Conservation (phyloP, 2,329 filamentous ascomycete species). For the Claviceps purpurea region DNA sequence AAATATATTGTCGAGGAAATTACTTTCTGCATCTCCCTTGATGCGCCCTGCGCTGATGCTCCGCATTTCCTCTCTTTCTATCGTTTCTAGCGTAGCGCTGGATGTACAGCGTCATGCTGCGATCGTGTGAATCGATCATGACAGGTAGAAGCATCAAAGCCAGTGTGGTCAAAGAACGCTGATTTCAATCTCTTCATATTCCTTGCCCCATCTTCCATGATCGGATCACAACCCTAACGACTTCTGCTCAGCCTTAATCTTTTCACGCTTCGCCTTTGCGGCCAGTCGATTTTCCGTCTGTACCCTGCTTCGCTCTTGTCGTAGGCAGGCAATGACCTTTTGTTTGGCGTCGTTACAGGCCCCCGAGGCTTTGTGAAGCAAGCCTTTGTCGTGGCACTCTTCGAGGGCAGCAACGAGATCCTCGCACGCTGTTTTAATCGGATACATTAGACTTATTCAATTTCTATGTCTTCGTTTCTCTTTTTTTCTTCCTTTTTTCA, state of each 20-base stretch:
- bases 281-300: constrained; percentile 60
- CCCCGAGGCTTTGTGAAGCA: constrained; percentile 80
- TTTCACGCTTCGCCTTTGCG: constrained; percentile 55
- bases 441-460: not conserved
- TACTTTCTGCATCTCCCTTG: not conserved
- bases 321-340: constrained; percentile 72
- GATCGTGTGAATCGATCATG: not conserved
- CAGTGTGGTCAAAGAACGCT: not conserved
- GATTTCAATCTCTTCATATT: not conserved
- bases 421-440: constrained; percentile 59
- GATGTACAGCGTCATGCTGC: not conserved
- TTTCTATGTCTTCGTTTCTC: not conserved
- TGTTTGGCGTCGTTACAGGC: constrained; percentile 82
- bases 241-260: constrained; percentile 61
- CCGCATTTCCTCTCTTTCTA: not conserved
- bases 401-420: constrained; percentile 89
- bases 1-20: not conserved
- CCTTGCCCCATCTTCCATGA: not conserved
- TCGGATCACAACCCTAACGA: constrained; percentile 22
- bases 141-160: not conserved
- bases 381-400: constrained; percentile 86
- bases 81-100: not conserved
- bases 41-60: not conserved
- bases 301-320: constrained; percentile 64
- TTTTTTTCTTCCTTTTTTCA: not conserved